Evolutionary conservation across 768 basidiomycete genomes (phyloP).

Genomic region (Boletus fagicola): DNA sequence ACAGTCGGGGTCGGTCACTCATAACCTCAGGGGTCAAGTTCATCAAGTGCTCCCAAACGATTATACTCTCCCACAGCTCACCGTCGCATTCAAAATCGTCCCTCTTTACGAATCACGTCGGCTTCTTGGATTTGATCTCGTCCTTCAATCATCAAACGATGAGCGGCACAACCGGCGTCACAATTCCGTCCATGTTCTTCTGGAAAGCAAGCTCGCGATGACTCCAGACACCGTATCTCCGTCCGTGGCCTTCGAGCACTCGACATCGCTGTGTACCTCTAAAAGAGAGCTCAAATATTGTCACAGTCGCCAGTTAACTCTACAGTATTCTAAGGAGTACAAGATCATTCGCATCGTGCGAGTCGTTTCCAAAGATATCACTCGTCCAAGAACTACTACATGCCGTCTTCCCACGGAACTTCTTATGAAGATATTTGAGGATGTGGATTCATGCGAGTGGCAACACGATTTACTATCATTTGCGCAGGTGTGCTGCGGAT

Average conservation of each 20-base stretch:
- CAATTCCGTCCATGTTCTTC: background rate
- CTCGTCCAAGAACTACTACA: background rate
- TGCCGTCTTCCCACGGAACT: background rate
- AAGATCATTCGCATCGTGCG: background rate
- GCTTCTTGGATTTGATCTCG: background rate
- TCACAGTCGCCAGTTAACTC: background rate
- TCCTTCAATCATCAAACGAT: background rate
- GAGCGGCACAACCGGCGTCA: background rate
- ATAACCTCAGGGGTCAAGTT: background rate
- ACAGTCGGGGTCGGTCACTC: background rate
- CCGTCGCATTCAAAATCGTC: background rate
- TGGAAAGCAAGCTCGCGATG: background rate
- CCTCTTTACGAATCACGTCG: background rate
- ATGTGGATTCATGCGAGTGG: background rate
- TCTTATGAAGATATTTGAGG: background rate
- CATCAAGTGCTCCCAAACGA: background rate
- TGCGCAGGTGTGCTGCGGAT: constrained; percentile 9
- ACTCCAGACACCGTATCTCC: background rate
- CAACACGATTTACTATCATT: constrained; percentile 3
- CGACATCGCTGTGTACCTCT: background rate
- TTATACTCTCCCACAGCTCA: background rate
- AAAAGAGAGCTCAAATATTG: background rate
- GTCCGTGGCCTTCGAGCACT: background rate
- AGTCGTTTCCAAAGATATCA: background rate
- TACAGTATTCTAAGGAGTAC: background rate